Evolutionary conservation across 2,329 filamentous ascomycete species (phyloP), one percentile per base, ranked within the genome.

Genomic region (Venturiaceae sp.): DNA sequence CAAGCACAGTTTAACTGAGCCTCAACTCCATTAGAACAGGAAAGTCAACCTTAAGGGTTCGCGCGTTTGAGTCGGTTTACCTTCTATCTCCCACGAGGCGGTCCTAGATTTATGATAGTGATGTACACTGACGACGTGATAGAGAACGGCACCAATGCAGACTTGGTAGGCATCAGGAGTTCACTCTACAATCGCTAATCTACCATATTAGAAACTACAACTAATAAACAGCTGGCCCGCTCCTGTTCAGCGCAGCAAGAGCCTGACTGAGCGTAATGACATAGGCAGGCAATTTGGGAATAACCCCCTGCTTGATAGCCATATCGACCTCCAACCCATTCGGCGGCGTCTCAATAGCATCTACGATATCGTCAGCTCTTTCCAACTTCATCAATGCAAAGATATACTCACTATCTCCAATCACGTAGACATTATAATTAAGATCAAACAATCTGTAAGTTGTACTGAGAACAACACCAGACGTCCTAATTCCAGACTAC

Each of bases 361-460:
- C 44, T 50, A n/a, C 14, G 11, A n/a, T 26, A 30, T n/a, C 44
- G 44, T 50, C 26, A 50, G 44, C 7, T 50, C 13, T 8, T 16
- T 30, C 5, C 3, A 16, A 3, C n/a, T 28, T n/a, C 21, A 30
- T 50, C 26, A 50, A 3, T 50, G 2, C 13, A n/a, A 2, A 4
- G 23, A 23, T 26, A 28, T 7, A 30, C 44, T 50, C 26, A 50
- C 44, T 50, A 13, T 50, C 44, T 23, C 44, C 44, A 30, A 50
- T 50, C 26, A 74, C 71, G 63, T 68, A 76, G 55, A 77, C 68
- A 11, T 72, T 71, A 58, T 73, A 77, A 58, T 76, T 72, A 36
- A 75, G 59, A 62, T 77, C 73, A 53, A 76, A 77, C 14, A 77
- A 60, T 16, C 68, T 68, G 60, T 77, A 77, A 2, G 71, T 66